Evolutionary conservation across 441 rosid species (phyloP), one percentile per base, ranked within the genome.

Genomic region (Corymbia citriodora): DNA sequence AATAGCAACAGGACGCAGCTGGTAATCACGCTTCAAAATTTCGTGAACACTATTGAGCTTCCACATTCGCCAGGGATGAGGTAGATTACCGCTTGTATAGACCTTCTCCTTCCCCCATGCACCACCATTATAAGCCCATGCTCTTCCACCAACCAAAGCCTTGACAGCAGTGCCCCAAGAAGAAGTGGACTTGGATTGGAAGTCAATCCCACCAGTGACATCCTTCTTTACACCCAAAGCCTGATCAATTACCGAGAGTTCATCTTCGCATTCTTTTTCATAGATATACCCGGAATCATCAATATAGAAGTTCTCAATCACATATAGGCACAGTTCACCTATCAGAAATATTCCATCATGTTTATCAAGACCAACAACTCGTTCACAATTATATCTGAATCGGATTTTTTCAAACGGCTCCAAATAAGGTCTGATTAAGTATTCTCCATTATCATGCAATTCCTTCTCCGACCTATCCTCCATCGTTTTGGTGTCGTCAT

Each of bases 51-150:
- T 97, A 90, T 96, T 93, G 91, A 98, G 98, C 95, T 99, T 98
- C 99, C 99, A 99, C 99, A 99, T 98, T 91, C 92, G 97, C 99
- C 99, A 98, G 88, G 95, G 97, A 93, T 99, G 99, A 83, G 99
- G 99, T 89, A 99, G 92, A 93, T 95, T 99, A 90, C 98, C 97
- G 91, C 96, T 95, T 91, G 92, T 94, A 91, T 95, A 90, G 83
- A 97, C 93, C 94, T 95, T 98, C 96, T 98, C 99, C 95, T 99
- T 99, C 90, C 99, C 99, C 99, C 99, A 99, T 86, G 99, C 99
- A 93, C 99, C 99, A 90, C 99, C 99, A 96, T 94, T 95, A 89
- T 97, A 99, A 91, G 99, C 99, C 99, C 99, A 99, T 65, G 99
- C 99, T 93, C 99, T 96, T 89, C 99, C 99, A 90, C 99, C 99